Base-by-base conservation (phyloP, 1,284 basidiomycete genomes). In the Xerocomus nothofagi region DNA sequence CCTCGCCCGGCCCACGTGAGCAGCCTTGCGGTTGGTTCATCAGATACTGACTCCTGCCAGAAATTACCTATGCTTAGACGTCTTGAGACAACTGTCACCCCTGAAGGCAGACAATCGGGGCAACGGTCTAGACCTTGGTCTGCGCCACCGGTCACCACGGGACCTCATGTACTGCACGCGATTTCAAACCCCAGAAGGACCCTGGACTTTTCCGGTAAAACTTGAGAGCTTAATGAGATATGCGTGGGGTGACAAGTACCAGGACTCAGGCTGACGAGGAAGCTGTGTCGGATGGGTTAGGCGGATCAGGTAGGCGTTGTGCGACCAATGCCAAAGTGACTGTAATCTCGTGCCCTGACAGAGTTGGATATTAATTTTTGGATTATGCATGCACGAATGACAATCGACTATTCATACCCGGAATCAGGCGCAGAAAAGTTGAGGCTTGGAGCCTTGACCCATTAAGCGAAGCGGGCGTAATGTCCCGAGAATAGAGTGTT, bases 81-180 rank as follows among this genome's bases (percentile, higher is more conserved):
- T 71, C 55, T 67, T 55, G 77, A 77, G 45, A 78, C 76, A n/a
- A 77, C 76, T 38, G 62, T 76, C 51, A 78, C 74, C 27, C 65
- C 71, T 43, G 74, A 74, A 41, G 75, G 74, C 34, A 58, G 57
- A 39, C 69, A 71, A 43, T 38, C 60, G 32, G 66, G 69, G 4
- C 47, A 39, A 34, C 49, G 46, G 39, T 49, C 60, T 53, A 49
- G 51, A 23, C 55, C 65, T 7, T 56, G 54, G 48, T 66, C 57
- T 43, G 59, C 59, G 47, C 68, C 55, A 54, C 56, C 56, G 9
- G 61, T 51, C 44, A 33, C 43, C 47, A 48, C 44, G 42, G 42
- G 43, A 27, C 58, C 57, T 53, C 55, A 40, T 42, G 52, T 30
- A n/a, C 43, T 47, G 51, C 53, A 50, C 29, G 44, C 49, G 32